Evolutionary conservation across 805 yeast genomes (phyloP), one percentile per base, ranked within the genome.

Genomic region (Lachancea dasiensis): DNA sequence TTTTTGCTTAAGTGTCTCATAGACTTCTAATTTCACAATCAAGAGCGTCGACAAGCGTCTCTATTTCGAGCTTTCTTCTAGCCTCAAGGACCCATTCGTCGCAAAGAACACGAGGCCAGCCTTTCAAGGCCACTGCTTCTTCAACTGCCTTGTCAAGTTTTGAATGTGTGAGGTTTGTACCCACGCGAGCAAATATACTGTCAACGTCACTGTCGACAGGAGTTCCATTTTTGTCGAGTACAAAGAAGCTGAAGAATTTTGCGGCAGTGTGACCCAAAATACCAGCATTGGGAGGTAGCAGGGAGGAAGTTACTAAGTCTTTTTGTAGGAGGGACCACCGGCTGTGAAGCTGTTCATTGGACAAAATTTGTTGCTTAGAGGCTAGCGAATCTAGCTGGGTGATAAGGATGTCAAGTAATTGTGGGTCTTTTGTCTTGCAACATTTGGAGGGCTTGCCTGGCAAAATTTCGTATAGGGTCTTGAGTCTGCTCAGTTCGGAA

Each of bases 201-300:
- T 90, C 97, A 40, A 89, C 77, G 55, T 92, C 97, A 25, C 75
- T 77, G 30, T 95, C 95, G 30, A 67, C 63, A 11, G 94, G 87
- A 41, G 76, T 65, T 31, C 97, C 97, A 44, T 74, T 68, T 58
- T 87, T 92, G 20, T 82, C 70, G 52, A 86, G 72, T 52, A 90
- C 71, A 44, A 89, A 70, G 50, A 73, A 75, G 24, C 95, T 81
- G 57, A 89, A 83, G 6, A 86, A 39, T 48, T 72, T 69, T 13
- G 97, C 89, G 5, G 94, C 73, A 29, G 87, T 60, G 62, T 92
- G 96, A 21, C 96, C 97, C 51, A 90, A 74, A 38, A 92, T 73
- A 55, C 98, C 98, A 18, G 98, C 95, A 55, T 90, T 85, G 50
- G 94, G 95, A 39, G 97, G 97, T 45, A 89, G 74, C 50, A 92